A percentile compares a stretch with the other conserved stretches of the same genome.
These are phyloP conservation scores for Graphiopsis chlorocephala DNA, from an alignment of 2,329 filamentous ascomycete species.

Conservation along the genomic window DNA sequence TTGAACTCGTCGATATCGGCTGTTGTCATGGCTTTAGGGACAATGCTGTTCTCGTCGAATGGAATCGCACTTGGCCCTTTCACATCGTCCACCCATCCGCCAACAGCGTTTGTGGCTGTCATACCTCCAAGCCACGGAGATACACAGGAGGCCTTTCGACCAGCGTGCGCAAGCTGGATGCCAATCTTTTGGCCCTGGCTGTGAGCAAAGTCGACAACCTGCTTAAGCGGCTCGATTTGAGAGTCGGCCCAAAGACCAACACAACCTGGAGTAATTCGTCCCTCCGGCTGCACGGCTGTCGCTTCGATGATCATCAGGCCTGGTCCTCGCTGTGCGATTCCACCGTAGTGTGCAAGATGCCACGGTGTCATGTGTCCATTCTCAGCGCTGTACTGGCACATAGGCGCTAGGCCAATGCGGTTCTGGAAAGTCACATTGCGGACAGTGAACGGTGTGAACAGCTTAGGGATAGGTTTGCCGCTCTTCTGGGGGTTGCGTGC, in stretches of 20 bases:
- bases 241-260: slow-evolving; percentile 77
- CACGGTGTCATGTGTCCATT: slow-evolving; percentile 69
- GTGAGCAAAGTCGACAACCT: slow-evolving; percentile 74
- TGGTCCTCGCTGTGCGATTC: slow-evolving; percentile 72
- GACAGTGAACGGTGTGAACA: slow-evolving; percentile 58
- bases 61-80: slow-evolving; percentile 58
- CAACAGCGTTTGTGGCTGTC: slow-evolving; percentile 50
- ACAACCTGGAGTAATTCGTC: slow-evolving; percentile 78
- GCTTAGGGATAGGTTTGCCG: slow-evolving; percentile 54
- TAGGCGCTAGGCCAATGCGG: slow-evolving; percentile 61
- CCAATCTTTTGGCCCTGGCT: slow-evolving; percentile 71
- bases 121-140: slow-evolving; percentile 61
- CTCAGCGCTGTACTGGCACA: slow-evolving; percentile 66
- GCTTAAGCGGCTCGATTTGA: slow-evolving; percentile 70
- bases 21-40: slow-evolving; percentile 65
- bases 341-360: slow-evolving; percentile 39
- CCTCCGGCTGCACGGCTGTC: slow-evolving; percentile 69
- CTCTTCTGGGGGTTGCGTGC: slow-evolving; percentile 45
- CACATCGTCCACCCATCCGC: slow-evolving; percentile 53
- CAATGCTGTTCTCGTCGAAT: slow-evolving; percentile 60
- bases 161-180: slow-evolving; percentile 79
- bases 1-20: slow-evolving; percentile 67
- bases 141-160: slow-evolving; percentile 58
- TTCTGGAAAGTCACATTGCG: slow-evolving; percentile 62
- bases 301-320: slow-evolving; percentile 76